Evolutionary conservation across 371 early-diverging fungal genomes (phyloP).

Genomic region (Rhizomucor miehei): DNA sequence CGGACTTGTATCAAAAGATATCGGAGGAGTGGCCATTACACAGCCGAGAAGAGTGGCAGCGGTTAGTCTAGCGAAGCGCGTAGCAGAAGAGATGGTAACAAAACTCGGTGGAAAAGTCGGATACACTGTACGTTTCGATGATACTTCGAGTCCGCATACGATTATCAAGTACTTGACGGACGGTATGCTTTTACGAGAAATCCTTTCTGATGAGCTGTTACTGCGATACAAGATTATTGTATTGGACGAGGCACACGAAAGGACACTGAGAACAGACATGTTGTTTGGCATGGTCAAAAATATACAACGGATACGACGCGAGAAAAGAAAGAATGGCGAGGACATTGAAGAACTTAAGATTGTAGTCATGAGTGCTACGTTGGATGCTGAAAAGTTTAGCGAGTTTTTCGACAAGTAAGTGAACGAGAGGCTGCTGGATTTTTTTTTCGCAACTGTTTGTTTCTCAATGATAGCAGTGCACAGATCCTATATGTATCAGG

Average conservation of each 20-base stretch:
- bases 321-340: constrained; percentile 40
- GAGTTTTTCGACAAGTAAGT: constrained; percentile 76
- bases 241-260: constrained; percentile 99
- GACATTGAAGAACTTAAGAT: constrained; percentile 73
- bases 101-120: constrained; percentile 81
- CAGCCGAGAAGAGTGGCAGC: constrained; percentile 99
- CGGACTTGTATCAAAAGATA: constrained; percentile 52
- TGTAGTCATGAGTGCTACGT: constrained; percentile 97
- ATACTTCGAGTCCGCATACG: constrained; percentile 79
- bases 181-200: constrained; percentile 96
- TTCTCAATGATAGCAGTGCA: constrained; percentile 48
- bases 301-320: constrained; percentile 67
- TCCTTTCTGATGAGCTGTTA: constrained; percentile 80
- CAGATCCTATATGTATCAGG: constrained; percentile 81
- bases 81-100: constrained; percentile 86
- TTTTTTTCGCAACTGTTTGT: too few species aligned
- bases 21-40: constrained; percentile 85
- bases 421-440: neutral
- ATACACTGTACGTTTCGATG: constrained; percentile 97
- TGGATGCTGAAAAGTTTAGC: constrained; percentile 91
- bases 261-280: constrained; percentile 96
- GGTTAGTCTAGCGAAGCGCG: constrained; percentile 91
- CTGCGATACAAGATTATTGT: constrained; percentile 84
- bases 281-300: constrained; percentile 92
- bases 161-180: constrained; percentile 97